These are phyloP conservation scores for Rosa lucieae DNA, from an alignment of 306 rosid species.

Conservation along the genomic window DNA sequence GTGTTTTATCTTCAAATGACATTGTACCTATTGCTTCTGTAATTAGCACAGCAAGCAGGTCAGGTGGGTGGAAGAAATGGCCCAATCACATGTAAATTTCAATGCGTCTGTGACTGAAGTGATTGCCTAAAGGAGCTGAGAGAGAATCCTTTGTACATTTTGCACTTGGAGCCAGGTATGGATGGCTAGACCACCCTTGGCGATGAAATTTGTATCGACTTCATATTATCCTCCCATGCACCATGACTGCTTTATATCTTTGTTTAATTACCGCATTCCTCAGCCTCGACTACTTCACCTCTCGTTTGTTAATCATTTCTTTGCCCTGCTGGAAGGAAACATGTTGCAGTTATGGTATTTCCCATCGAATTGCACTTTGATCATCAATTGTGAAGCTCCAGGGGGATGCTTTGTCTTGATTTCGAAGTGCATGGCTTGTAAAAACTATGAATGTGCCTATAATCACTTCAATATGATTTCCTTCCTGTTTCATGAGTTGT, in stretches of 20 bases:
- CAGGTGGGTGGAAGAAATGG: conserved; percentile 22
- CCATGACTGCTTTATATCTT: conserved; percentile 20
- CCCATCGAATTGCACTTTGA: conserved; percentile 30
- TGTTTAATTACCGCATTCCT: background rate
- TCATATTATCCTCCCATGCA: conserved; percentile 36
- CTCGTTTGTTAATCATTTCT: conserved; percentile 22
- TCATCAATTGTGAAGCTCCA: conserved; percentile 26
- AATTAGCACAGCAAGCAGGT: conserved; percentile 26
- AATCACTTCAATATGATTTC: background rate
- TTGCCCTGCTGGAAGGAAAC: conserved; percentile 29
- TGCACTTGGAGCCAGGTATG: conserved; percentile 42
- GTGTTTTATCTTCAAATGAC: conserved; percentile 21
- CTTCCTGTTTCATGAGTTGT: background rate
- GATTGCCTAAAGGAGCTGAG: conserved; percentile 37
- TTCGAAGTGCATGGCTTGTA: background rate
- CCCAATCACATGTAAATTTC: conserved; percentile 14
- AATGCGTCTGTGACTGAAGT: conserved; percentile 19
- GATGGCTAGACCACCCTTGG: conserved; percentile 35
- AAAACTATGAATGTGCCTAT: background rate
- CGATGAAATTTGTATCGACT: conserved; percentile 42
- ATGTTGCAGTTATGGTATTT: conserved; percentile 36
- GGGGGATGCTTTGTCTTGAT: conserved; percentile 24
- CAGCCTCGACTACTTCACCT: conserved; percentile 29
- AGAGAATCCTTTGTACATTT: conserved; percentile 46
- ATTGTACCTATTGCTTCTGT: conserved; percentile 28